Base-by-base conservation (phyloP, 768 basidiomycete species). In the Sporobolomyces roseus region DNA sequence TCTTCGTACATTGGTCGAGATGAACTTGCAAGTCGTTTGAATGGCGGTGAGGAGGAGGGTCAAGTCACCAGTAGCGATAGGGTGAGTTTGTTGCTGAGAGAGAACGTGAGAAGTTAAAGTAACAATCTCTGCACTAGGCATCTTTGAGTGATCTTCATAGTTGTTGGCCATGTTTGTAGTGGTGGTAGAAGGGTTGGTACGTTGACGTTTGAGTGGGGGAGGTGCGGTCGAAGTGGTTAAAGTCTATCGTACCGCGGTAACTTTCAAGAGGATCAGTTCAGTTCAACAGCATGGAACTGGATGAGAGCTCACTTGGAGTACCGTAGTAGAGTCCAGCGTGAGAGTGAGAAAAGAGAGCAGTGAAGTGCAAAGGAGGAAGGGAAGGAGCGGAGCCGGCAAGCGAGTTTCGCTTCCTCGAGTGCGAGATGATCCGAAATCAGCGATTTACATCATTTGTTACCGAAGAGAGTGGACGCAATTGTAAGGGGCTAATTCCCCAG, bases 1-100 rank as follows among this genome's bases (percentile, higher is more conserved):
- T 80, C 91, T 91, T 73, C 96, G 87, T 76, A 99, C 96, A 77
- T 97, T 98, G 74, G 91, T 93, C 3, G 93, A 91, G 78, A 98
- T 97, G 83, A 97, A 97, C 80, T 82, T 80, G 74, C 78, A 76
- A 19, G 76, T 75, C 29, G 73, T 75, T 63, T 96, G 92, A 78
- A 99, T 97, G 53, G 93, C 94, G 68, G 88, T 94, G 72, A 99
- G 84, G 64, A 99, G 85, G 68, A 98, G 81, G 5, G 96, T 98
- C 62, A 98, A 82, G 81, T 98, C 96, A 66, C 96, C 94, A 1
- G 91, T 91, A 9, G 93, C 93, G 7, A 85, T 80, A 14, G 86
- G 79, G 45, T 93, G 65, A 23, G 55, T 51, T 21, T 62, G 51
- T 38, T 73, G 67, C n/a, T 69, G 64, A 19, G 73, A 63, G 55